Percentiles rank a stretch among this genome's conserved stretches.
phyloP scores from a whole-genome alignment of 148 eudicot species.

The Cornus kousa region DNA sequence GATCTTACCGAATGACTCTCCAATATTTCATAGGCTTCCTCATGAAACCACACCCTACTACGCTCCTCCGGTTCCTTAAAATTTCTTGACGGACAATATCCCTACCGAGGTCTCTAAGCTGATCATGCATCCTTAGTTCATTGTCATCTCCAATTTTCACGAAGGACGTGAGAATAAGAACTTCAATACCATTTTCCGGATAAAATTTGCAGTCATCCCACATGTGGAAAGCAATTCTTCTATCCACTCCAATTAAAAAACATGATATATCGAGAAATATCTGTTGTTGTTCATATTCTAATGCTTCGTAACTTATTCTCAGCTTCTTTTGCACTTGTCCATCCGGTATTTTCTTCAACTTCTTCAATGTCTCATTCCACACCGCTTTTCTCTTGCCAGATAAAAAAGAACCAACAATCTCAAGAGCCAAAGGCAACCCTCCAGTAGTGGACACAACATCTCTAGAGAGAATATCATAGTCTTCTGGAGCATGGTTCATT shows the following conservation, averaged over 20 bases:
- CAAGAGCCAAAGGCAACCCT: background rate
- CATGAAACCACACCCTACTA: background rate
- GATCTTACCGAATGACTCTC: background rate
- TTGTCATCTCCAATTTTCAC: background rate
- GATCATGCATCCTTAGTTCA: background rate
- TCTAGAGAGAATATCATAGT: background rate
- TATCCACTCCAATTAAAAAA: background rate
- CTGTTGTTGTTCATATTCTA: background rate
- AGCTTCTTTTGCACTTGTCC: background rate
- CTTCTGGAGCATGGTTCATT: background rate
- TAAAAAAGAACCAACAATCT: background rate
- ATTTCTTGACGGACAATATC: background rate
- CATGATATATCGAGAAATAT: background rate
- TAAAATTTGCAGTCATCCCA: background rate
- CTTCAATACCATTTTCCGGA: background rate
- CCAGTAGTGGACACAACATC: background rate
- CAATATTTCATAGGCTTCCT: background rate
- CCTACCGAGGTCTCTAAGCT: background rate
- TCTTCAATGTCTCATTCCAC: background rate
- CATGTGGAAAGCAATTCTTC: background rate
- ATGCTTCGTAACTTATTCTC: background rate
- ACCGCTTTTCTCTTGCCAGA: background rate
- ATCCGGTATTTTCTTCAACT: background rate
- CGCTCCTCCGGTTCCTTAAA: background rate
- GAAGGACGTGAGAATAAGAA: background rate